Evolutionary conservation across 1,284 basidiomycete species (phyloP), one percentile per base, ranked within the genome.

Genomic region (Sparassis latifolia): DNA sequence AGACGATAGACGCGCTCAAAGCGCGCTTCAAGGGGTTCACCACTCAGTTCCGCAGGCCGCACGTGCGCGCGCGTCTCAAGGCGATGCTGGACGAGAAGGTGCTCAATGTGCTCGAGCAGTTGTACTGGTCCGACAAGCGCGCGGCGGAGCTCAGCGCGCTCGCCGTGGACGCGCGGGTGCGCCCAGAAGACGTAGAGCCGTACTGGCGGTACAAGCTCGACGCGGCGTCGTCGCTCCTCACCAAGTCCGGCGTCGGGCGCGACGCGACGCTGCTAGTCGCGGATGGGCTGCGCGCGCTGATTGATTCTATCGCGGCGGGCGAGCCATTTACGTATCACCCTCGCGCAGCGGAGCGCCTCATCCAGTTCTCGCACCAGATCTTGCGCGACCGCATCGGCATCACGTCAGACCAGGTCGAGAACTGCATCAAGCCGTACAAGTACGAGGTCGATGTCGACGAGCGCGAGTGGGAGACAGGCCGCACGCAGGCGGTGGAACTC

Each of bases 381-480:
- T 72, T 99, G 51, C 79, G 94, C 45, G 94, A 97, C 62, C 82
- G 96, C 2, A 89, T 97, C 54, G 89, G 90, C 6, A 71, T 97
- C 49, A 94, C 97, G 3, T 88, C 92, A 1, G 97, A 99, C 66
- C 96, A 99, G 70, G 97, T 99, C 5, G 97, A 99, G 76, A 99
- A 99, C 70, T 97, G 92, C 69, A 97, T 99, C 76, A 99, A 99
- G 72, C 97, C 97, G 33, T 98, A 86, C 81, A 98, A 99, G 75
- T 97, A 97, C 66, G 92, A 94, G 62, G 81, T 94, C 12, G 94
- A 97, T 62, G 86, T 96, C 30, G 92, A 97, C 57, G 78, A 80
- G 9, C 75, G 84, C 40, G 95, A 98, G 66, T 99, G 97, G 97
- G 92, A 93, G 60, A 64, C 75, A 2, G 96, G 96, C 0, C 75